Conservation (phyloP, 2,329 filamentous ascomycete species). For the Hypomyces perniciosus region DNA sequence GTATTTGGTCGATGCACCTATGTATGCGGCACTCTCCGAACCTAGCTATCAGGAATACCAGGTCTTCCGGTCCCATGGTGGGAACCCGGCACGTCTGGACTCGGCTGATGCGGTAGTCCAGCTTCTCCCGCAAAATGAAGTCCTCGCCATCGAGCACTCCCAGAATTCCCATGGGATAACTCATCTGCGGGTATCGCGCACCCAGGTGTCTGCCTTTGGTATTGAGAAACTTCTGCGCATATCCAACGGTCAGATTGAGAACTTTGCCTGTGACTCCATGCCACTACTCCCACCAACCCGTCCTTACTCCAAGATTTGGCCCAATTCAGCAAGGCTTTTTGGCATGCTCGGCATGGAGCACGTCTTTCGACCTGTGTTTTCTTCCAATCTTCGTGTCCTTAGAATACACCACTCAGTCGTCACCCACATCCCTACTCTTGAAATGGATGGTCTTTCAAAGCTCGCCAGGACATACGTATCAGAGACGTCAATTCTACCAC, state of each 20-base stretch:
- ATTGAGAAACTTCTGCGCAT: conserved; percentile 38
- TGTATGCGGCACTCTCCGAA: conserved; percentile 20
- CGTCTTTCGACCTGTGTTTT: conserved; percentile 46
- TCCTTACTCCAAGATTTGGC: conserved; percentile 18
- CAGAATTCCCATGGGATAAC: conserved; percentile 34
- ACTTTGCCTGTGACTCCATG: conserved; percentile 45
- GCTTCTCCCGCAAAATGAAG: conserved; percentile 17
- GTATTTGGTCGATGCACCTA: conserved; percentile 44
- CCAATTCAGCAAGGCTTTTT: conserved; percentile 27
- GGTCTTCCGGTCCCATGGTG: conserved; percentile 27
- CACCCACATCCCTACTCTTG: conserved; percentile 46
- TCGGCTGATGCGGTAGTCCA: conserved; percentile 22
- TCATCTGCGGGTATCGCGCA: conserved; percentile 49
- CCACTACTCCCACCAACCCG: conserved; percentile 21
- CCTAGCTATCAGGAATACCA: conserved; percentile 18
- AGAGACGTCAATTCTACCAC: conserved; percentile 38
- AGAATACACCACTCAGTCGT: conserved; percentile 56
- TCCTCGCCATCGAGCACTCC: conserved; percentile 15
- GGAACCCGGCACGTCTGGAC: conserved; percentile 20
- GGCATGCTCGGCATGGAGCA: conserved; percentile 42
- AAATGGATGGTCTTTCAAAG: conserved; percentile 30
- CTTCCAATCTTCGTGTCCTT: conserved; percentile 46
- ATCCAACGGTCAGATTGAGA: conserved; percentile 43
- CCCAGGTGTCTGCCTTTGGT: conserved; percentile 39
- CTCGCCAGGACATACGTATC: conserved; percentile 35